Base-by-base conservation (phyloP, 2,329 filamentous ascomycete genomes). In the Cladophialophora chaetospira region DNA sequence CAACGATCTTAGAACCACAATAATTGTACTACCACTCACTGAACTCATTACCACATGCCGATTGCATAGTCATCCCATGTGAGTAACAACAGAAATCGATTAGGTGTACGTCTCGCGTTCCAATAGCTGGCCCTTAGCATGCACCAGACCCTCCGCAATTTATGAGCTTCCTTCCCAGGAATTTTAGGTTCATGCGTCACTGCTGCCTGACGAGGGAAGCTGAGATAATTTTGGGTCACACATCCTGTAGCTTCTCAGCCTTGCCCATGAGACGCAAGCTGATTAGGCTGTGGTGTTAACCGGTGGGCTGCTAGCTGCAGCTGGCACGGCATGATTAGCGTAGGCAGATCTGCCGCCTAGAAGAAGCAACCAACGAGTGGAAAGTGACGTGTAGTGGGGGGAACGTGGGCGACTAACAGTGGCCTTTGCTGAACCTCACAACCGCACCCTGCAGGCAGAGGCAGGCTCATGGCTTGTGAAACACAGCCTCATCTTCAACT, bases 401-500 rank as follows among this genome's bases (percentile, higher is more conserved):
- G n/a, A n/a, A n/a, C n/a, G n/a, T n/a, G n/a, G n/a, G n/a, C n/a
- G n/a, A n/a, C n/a, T n/a, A n/a, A n/a, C n/a, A n/a, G n/a, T n/a
- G n/a, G n/a, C n/a, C n/a, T n/a, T n/a, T n/a, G 23, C n/a, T 25
- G 19, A 11, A 26, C 2, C 38, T 38, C 31, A 49, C n/a, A 21
- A 28, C 28, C 46, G 35, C 46, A 40, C 10, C 17, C 36, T 19
- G 36, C n/a, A n/a, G 13, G 29, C 29, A 13, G 42, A n/a, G 19
- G 29, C 36, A 43, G 48, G 48, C 36, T 33, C 42, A 44, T 28
- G 35, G 9, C 36, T 51, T 48, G 58, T 60, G 54, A 57, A 57
- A 60, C 58, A 46, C 58, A 60, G 58, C 58, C 58, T 60, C 49
- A 60, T 33, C 36, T 51, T 51, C 4, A 31, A 51, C 15, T 31